Evolutionary conservation across 73 alveolate species (phyloP).

Genomic region (Breviolum minutum): DNA sequence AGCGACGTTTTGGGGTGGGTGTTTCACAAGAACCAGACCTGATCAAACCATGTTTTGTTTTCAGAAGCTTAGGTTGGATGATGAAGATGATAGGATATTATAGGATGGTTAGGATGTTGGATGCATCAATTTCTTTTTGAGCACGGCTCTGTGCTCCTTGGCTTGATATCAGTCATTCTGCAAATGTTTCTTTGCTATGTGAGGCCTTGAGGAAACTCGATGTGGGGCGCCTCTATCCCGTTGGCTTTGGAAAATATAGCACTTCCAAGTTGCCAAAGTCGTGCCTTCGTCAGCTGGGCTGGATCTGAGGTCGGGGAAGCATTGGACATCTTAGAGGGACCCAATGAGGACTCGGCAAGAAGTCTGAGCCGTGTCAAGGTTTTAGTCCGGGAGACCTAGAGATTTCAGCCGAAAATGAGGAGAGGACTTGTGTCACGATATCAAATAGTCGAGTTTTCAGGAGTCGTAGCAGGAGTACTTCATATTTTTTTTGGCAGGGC

Average conservation of each 20-base stretch:
- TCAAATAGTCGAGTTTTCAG: neutral
- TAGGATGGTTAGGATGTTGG: too few relatives aligned
- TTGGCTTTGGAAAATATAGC: neutral
- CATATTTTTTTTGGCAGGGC: too few relatives aligned
- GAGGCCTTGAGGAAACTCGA: slow-evolving; percentile 39
- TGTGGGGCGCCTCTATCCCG: neutral
- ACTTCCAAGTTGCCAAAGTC: too few relatives aligned
- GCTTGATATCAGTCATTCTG: too few relatives aligned
- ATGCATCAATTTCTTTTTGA: too few relatives aligned
- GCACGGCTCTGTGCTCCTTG: too few relatives aligned
- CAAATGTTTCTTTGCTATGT: neutral
- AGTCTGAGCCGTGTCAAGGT: slow-evolving; percentile 77
- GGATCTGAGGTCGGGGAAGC: slow-evolving; percentile 54
- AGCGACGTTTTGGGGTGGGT: neutral
- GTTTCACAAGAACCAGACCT: neutral
- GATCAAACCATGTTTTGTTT: neutral
- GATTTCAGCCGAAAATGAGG: neutral
- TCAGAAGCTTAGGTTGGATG: too few relatives aligned
- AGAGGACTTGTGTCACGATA: neutral
- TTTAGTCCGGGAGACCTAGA: neutral
- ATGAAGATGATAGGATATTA: too few relatives aligned
- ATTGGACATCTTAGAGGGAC: slow-evolving; percentile 72
- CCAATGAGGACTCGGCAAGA: slow-evolving; percentile 65
- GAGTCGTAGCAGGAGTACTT: neutral
- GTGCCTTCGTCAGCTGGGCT: neutral